These are phyloP conservation scores for Colletotrichum brevisporum DNA, from an alignment of 2,329 filamentous ascomycete species.

Conservation along the genomic window DNA sequence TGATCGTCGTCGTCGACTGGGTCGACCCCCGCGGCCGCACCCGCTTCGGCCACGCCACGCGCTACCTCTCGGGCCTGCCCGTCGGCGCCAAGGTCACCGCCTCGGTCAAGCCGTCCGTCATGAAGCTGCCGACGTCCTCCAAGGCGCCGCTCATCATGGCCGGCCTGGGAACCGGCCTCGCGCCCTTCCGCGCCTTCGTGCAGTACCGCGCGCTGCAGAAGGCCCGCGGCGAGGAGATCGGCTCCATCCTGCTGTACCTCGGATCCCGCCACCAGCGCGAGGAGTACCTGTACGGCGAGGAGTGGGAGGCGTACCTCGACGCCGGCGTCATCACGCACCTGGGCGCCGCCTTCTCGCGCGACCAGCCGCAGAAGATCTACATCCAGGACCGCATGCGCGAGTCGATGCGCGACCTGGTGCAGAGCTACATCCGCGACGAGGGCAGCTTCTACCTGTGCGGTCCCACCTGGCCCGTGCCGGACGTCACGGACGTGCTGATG, in stretches of 20 bases:
- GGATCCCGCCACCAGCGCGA: constrained; percentile 97
- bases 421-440: constrained; percentile 89
- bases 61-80: constrained; percentile 84
- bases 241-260: constrained; percentile 94
- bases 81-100: constrained; percentile 87
- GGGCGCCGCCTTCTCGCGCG: constrained; percentile 93
- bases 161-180: constrained; percentile 96
- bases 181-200: constrained; percentile 98
- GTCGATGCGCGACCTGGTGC: constrained; percentile 83
- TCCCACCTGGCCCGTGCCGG: constrained; percentile 97
- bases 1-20: constrained; percentile 99
- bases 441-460: constrained; percentile 98
- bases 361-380: constrained; percentile 99
- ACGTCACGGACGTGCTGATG: constrained; percentile 93
- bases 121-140: constrained; percentile 93
- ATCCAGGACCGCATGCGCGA: constrained; percentile 99
- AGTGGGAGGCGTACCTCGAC: constrained; percentile 98
- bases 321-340: constrained; percentile 95
- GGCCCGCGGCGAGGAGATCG: constrained; percentile 95
- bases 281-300: constrained; percentile 98
- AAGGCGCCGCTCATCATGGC: constrained; percentile 98
- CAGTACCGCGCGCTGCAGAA: constrained; percentile 99
- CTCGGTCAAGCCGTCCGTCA: constrained; percentile 97
- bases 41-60: constrained; percentile 93
- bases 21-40: constrained; percentile 88